Base-by-base conservation (phyloP, 495 filamentous ascomycete genomes). In the Talaromyces thailandensis region DNA sequence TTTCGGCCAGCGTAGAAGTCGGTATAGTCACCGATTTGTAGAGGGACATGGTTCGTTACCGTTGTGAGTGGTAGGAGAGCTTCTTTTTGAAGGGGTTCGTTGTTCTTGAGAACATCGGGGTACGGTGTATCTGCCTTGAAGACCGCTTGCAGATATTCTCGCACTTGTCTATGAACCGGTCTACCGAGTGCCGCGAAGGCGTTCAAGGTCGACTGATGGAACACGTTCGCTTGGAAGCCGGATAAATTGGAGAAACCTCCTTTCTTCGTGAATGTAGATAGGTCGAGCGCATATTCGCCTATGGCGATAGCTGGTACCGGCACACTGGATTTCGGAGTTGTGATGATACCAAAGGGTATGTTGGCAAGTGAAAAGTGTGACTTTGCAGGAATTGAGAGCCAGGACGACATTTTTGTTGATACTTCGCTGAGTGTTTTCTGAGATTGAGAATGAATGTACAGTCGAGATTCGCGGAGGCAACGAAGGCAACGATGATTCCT, bases 1-100 rank as follows among this genome's bases (percentile, higher is more conserved):
- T 96, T 86, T 58, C 86, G 74, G 26, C 93, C 93, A n/a, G 89
- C 93, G 75, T 91, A 98, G 78, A 98, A 98, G 75, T 98, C 93
- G 12, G 93, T 95, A 74, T 98, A 98, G 71, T 97, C 92, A n/a
- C 90, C 89, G 60, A 96, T 92, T 32, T 81, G 79, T 84, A 98
- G 86, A 5, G 93, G 93, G 14, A 97, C 70, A 62, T 96, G 89
- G 71, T 84, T 89, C 60, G 76, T 82, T 25, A 92, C 86, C 4
- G 81, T 71, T 8, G 80, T 77, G 50, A 84, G 71, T 0, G 81
- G 82, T 18, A 87, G 58, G 4, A 91, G 71, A 1, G 76, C 79
- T 50, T 77, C 67, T 53, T 81, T 74, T 64, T 82, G 84, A 8
- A 88, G 72, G 3, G 66, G 45, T 0, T 67, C 61, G 65, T 89